Percentiles rank a stretch among this genome's conserved stretches.
Conservation (phyloP, 2,329 filamentous ascomycete species). For the Penicillium freii region DNA sequence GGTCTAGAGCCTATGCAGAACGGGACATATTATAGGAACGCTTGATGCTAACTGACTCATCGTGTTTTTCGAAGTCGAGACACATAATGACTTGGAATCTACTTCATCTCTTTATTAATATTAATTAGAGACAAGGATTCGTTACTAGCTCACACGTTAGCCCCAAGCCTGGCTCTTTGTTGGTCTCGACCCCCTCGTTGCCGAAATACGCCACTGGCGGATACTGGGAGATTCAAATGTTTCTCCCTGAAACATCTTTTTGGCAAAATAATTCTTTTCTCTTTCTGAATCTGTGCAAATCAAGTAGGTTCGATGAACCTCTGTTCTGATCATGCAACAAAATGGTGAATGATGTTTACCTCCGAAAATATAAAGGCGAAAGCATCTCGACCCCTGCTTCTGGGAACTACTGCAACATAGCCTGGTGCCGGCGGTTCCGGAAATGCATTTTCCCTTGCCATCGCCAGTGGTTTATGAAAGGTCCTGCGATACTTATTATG, state of each 20-base stretch:
- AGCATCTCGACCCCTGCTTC: not conserved
- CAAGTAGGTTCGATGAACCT: not conserved
- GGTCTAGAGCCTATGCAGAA: not conserved
- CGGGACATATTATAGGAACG: not conserved
- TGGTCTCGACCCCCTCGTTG: not conserved
- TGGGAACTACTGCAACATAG: too few species aligned
- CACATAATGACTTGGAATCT: not conserved
- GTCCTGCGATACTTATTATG: not conserved
- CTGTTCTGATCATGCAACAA: not conserved
- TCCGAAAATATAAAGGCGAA: not conserved
- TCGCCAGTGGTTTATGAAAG: not conserved
- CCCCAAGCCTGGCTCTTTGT: not conserved
- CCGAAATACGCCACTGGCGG: not conserved
- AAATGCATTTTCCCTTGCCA: not conserved
- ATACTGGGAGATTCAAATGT: not conserved
- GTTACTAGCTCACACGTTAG: not conserved
- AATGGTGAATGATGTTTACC: too few species aligned
- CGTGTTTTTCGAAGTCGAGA: not conserved
- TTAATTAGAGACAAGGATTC: not conserved
- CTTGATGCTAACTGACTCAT: not conserved
- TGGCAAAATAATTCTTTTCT: too few species aligned
- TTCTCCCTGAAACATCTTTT: not conserved
- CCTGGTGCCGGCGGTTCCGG: not conserved
- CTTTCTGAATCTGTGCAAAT: not conserved
- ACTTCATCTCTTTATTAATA: not conserved